phyloP scores from a whole-genome alignment of 164 flowering plant species.

The Nelumbo lutea region DNA sequence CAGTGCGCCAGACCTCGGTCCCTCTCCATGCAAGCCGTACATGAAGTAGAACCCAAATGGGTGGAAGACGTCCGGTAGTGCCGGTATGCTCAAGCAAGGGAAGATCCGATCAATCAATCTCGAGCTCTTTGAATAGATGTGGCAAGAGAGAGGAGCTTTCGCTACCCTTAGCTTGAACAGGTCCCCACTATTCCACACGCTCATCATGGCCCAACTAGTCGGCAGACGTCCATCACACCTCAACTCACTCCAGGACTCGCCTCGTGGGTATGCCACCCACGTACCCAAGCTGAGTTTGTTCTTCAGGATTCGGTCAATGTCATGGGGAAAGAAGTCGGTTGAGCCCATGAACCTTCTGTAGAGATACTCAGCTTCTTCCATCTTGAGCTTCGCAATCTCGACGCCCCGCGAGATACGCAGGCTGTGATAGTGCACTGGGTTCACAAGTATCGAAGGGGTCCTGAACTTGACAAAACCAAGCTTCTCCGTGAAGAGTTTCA shows the following conservation, averaged over 20 bases:
- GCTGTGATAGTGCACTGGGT: constrained; percentile 40
- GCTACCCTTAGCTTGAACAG: constrained; percentile 53
- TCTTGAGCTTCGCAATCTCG: constrained; percentile 32
- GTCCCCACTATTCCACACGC: constrained; percentile 70
- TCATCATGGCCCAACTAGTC: constrained; percentile 57
- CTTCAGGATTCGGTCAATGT: constrained; percentile 37
- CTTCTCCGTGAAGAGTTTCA: constrained; percentile 45
- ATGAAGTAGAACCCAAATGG: constrained; percentile 65
- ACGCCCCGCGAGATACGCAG: constrained; percentile 18
- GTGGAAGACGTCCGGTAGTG: constrained; percentile 39
- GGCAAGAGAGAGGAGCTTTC: constrained; percentile 32
- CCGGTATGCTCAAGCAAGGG: constrained; percentile 41
- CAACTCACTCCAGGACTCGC: constrained; percentile 16
- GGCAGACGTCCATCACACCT: constrained; percentile 19
- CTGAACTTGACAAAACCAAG: constrained; percentile 43
- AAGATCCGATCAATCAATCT: constrained; percentile 27
- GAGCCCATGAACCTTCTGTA: constrained; percentile 40
- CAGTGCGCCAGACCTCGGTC: constrained; percentile 36
- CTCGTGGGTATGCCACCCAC: constrained; percentile 51
- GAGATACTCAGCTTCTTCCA: constrained; percentile 46
- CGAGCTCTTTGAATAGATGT: constrained; percentile 24
- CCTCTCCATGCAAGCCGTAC: constrained; percentile 54
- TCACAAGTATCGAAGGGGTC: constrained; percentile 49
- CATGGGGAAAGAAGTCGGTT: constrained; percentile 58
- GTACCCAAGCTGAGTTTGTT: constrained; percentile 65